These are phyloP conservation scores for Fomitopsis pulvina DNA, from an alignment of 768 basidiomycete genomes.

Conservation along the genomic window DNA sequence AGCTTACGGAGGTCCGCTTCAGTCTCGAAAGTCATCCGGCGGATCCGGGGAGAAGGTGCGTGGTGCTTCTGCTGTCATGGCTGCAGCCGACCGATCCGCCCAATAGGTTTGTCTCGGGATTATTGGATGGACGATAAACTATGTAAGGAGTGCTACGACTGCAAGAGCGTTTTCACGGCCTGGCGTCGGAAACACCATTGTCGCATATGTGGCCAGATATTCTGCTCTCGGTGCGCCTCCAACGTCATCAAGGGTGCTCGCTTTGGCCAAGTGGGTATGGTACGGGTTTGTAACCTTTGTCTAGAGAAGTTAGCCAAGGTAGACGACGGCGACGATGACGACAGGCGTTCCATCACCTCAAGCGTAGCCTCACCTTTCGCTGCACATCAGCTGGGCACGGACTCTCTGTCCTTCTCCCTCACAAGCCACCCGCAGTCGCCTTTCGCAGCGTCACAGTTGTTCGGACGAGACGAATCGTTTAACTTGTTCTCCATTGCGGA, in stretches of 20 bases:
- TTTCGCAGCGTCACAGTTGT: conserved; percentile 81
- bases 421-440: conserved; percentile 73
- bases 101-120: conserved; percentile 76
- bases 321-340: conserved; percentile 83
- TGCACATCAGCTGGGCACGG: conserved; percentile 65
- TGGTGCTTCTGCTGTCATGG: neutral
- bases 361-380: conserved; percentile 65
- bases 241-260: conserved; percentile 93
- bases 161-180: conserved; percentile 88
- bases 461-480: conserved; percentile 74
- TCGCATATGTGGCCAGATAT: conserved; percentile 96
- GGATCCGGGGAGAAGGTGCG: conserved; percentile 84
- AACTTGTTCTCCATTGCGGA: conserved; percentile 81
- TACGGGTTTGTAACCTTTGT: conserved; percentile 94
- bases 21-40: conserved; percentile 86
- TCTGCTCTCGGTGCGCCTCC: conserved; percentile 94
- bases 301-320: conserved; percentile 87
- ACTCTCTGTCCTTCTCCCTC: conserved; percentile 30
- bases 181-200: conserved; percentile 98
- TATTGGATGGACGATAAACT: conserved; percentile 99
- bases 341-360: conserved; percentile 74
- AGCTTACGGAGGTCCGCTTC: conserved; percentile 73
- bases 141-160: conserved; percentile 94
- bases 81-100: conserved; percentile 1
- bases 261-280: conserved; percentile 92